Percentiles rank a stretch among this genome's conserved stretches.
Evolutionary conservation across 768 basidiomycete genomes (phyloP).

Genomic region (Mycena alexandri): DNA sequence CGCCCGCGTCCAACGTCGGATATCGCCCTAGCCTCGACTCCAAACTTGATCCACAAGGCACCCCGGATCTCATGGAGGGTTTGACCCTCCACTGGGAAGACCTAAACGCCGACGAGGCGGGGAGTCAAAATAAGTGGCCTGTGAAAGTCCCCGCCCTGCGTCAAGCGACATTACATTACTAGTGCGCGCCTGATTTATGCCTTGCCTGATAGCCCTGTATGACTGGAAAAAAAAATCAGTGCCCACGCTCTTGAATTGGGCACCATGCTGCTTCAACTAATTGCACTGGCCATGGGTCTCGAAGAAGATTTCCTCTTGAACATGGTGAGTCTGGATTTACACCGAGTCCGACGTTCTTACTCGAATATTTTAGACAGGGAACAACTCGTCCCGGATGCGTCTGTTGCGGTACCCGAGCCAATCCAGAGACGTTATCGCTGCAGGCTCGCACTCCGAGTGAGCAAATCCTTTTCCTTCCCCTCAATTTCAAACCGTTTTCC

Average conservation of each 20-base stretch:
- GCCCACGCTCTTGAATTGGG: not conserved
- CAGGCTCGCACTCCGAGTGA: conserved; percentile 6
- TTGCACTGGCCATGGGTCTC: conserved; percentile 1
- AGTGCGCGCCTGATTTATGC: not conserved
- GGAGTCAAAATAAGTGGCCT: conserved; percentile 7
- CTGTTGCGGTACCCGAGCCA: not conserved
- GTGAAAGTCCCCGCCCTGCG: not conserved
- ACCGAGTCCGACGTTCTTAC: not conserved
- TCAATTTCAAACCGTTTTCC: too few relatives aligned
- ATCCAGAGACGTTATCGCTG: not conserved
- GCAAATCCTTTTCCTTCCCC: too few relatives aligned
- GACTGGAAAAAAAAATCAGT: not conserved
- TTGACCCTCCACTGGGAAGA: not conserved
- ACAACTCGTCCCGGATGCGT: not conserved
- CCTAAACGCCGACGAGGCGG: too few relatives aligned
- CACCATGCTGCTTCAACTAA: not conserved
- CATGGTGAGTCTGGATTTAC: not conserved
- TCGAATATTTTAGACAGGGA: not conserved
- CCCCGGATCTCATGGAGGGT: conserved; percentile 1
- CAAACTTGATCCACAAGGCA: not conserved
- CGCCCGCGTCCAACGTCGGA: not conserved
- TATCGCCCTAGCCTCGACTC: not conserved
- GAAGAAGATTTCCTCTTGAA: conserved; percentile 9
- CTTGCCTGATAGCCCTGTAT: too few relatives aligned
- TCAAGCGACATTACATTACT: not conserved